Evolutionary conservation across 257 asterid species (phyloP).

Genomic region (Primulina tabacum): DNA sequence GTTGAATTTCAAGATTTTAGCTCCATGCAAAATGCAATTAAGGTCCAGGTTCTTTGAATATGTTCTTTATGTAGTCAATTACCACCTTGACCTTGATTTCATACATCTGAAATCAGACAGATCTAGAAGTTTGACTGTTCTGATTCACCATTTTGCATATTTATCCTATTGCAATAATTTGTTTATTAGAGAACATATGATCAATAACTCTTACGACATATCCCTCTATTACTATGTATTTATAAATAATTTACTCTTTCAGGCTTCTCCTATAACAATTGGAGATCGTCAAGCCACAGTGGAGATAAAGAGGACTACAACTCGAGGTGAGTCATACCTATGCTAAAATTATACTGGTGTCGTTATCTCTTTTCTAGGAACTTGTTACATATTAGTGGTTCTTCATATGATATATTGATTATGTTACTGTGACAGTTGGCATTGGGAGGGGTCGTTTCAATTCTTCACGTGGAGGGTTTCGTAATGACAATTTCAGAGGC

Average conservation of each 20-base stretch:
- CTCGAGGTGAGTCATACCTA: conserved; percentile 50
- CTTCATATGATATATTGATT: neutral
- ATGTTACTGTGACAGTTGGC: conserved; percentile 45
- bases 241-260: conserved; percentile 10
- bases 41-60: conserved; percentile 43
- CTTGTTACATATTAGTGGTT: conserved; percentile 2
- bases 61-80: neutral
- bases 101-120: neutral
- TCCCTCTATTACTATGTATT: neutral
- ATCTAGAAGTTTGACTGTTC: neutral
- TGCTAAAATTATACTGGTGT: neutral
- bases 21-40: conserved; percentile 78
- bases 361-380: neutral
- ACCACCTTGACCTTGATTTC: neutral
- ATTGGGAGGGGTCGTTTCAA: conserved; percentile 53
- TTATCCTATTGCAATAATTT: neutral
- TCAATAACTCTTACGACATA: conserved; percentile 6
- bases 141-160: neutral
- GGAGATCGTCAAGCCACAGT: conserved; percentile 60
- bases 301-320: conserved; percentile 77
- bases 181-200: neutral
- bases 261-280: conserved; percentile 75
- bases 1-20: conserved; percentile 72
- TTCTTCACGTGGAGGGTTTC: conserved; percentile 60
- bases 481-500: conserved; percentile 52